Conservation (phyloP, 2,329 filamentous ascomycete genomes). For the Fusarium veterinarium region DNA sequence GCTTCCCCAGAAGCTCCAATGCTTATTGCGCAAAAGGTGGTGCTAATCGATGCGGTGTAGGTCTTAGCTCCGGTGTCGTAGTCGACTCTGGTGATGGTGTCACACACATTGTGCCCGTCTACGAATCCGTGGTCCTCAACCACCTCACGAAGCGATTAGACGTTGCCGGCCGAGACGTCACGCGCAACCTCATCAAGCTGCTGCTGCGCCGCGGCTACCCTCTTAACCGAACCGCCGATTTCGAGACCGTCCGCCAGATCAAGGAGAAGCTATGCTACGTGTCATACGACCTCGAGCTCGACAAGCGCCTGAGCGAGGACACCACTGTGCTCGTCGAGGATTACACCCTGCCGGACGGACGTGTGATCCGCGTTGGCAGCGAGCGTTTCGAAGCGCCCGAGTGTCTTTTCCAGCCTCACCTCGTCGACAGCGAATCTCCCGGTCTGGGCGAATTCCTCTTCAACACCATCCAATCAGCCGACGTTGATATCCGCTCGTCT, state of each 20-base stretch:
- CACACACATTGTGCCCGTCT: slow-evolving; percentile 98
- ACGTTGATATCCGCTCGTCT: slow-evolving; percentile 92
- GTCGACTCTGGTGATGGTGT: slow-evolving; percentile 98
- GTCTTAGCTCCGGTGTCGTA: slow-evolving; percentile 92
- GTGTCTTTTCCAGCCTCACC: slow-evolving; percentile 97
- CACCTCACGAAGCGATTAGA: slow-evolving; percentile 94
- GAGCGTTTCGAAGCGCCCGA: slow-evolving; percentile 98
- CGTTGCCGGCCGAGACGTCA: slow-evolving; percentile 96
- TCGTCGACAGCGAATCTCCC: slow-evolving; percentile 97
- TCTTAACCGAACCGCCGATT: slow-evolving; percentile 97
- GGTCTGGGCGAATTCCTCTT: slow-evolving; percentile 98
- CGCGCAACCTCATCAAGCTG: slow-evolving; percentile 96
- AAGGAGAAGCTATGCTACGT: slow-evolving; percentile 99
- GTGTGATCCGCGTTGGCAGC: slow-evolving; percentile 94
- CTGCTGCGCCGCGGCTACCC: slow-evolving; percentile 94
- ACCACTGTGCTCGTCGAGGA: slow-evolving; percentile 97
- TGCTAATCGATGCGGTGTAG: slow-evolving; percentile 54
- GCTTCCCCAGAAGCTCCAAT: slow-evolving; percentile 22
- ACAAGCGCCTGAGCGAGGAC: slow-evolving; percentile 95
- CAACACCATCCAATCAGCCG: slow-evolving; percentile 97
- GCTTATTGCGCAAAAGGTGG: neutral
- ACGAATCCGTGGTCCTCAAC: slow-evolving; percentile 97
- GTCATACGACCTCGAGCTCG: slow-evolving; percentile 95
- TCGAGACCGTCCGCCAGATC: slow-evolving; percentile 98
- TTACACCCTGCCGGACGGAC: slow-evolving; percentile 96